phyloP scores from a whole-genome alignment of 2,329 filamentous ascomycete genomes.

The Fusarium piperis region DNA sequence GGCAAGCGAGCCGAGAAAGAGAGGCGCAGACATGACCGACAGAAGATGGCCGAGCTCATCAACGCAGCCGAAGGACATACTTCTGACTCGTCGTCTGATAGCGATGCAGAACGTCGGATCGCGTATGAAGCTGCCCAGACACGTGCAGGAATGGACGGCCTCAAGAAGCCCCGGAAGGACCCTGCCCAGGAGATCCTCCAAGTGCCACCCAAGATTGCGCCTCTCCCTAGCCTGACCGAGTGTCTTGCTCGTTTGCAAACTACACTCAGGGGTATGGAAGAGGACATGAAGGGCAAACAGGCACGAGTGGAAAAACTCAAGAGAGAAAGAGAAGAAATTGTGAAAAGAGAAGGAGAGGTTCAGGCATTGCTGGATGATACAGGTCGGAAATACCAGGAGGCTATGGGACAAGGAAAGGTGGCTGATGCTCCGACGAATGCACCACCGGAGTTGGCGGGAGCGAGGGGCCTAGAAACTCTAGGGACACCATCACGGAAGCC shows the following conservation, averaged over 20 bases:
- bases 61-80: constrained; percentile 76
- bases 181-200: constrained; percentile 55
- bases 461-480: constrained; percentile 50
- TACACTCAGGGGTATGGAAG: constrained; percentile 71
- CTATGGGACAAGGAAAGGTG: constrained; percentile 47
- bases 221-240: constrained; percentile 77
- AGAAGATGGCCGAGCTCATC: constrained; percentile 86
- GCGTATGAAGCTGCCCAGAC: constrained; percentile 91
- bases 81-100: constrained; percentile 73
- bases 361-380: constrained; percentile 84
- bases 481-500: constrained; percentile 44
- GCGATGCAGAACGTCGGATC: constrained; percentile 75
- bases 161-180: constrained; percentile 57
- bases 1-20: constrained; percentile 83
- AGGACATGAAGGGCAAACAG: constrained; percentile 67
- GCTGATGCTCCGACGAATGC: constrained; percentile 26
- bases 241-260: constrained; percentile 72
- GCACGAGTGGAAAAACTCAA: constrained; percentile 72
- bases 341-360: constrained; percentile 78
- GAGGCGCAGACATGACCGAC: constrained; percentile 70
- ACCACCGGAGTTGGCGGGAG: constrained; percentile 40
- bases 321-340: constrained; percentile 74
- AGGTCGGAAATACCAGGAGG: constrained; percentile 69
- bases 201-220: constrained; percentile 78
- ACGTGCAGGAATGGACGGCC: constrained; percentile 82